Base-by-base conservation (phyloP, 352 stramenopile species). In the Phytophthora pistaciae region DNA sequence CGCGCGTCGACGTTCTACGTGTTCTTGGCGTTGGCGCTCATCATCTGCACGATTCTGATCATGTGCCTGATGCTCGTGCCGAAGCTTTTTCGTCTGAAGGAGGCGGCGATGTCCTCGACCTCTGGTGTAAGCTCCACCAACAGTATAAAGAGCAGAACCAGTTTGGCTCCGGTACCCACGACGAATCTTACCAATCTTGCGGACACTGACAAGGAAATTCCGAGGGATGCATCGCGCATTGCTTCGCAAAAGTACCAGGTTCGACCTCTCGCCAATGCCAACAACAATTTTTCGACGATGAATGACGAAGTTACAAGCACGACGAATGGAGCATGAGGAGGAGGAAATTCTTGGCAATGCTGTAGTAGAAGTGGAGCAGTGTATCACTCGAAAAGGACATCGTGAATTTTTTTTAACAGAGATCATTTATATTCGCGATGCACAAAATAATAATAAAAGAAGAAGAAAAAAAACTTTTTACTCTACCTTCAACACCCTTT, bases 11-110 rank as follows among this genome's bases (percentile, higher is more conserved):
- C 78, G 2, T 84, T 77, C 57, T 90, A 77, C 59, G 58, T 82
- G 14, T 84, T 85, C 16, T 56, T 85, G 0, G 50, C 75, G 1
- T 59, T 53, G 16, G 50, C 54, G 1, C 40, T 87, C 7, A 25
- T 88, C 3, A 7, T 87, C 14, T 82, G 68, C 36, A 88, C 73
- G 25, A 13, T 73, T 5, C 13, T 75, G 11, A 75, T 88, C 53
- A 80, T 85, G 73, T 49, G 54, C 10, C 55, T 88, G 5, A 88
- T 85, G 80, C 62, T 85, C 10, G 70, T 78, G 0, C 80, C 80
- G 1, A 88, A 88, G 40, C 13, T 79, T 5, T 65, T 84, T 20
- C 79, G 79, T 0, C 27, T 87, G 8, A 72, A 83, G 48, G 76
- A 78, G 27, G 60, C 49, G 11, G 40, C 18, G 3, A 23, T 18